Evolutionary conservation across 2,329 filamentous ascomycete species (phyloP), one percentile per base, ranked within the genome.

Genomic region (Leptodontidium sp.): DNA sequence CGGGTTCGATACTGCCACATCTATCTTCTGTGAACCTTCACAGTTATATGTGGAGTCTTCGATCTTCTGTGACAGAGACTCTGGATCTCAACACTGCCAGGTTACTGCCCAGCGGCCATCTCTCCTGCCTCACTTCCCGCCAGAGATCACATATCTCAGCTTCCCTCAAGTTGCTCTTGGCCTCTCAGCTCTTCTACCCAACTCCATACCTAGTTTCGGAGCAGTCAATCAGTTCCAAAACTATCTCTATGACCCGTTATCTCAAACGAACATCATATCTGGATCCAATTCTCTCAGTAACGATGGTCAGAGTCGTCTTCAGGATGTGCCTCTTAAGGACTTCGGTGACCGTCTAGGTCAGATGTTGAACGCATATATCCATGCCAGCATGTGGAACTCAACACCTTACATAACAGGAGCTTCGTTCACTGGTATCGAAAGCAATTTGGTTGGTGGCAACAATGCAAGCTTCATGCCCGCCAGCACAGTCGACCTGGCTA

Each of bases 91-190:
- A 52, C 32, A 24, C 15, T 75, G 74, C 53, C 29, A 67, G 2
- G 71, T 75, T 12, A 72, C 68, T 17, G 71, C 74, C 47, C 74
- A 76, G 40, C 65, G 73, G n/a, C 62, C 47, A 17, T 76, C 74
- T 15, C 11, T 57, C n/a, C 66, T 73, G 1, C 70, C 73, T 29
- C 73, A 74, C 26, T 59, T 70, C 50, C 67, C 68, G 1, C 26
- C 65, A 15, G 50, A 64, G 21, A 68, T 75, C n/a, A 75, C 73
- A 2, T 71, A 71, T 29, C 53, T 75, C 6, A 71, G 67, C 53
- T 74, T 74, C 38, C 64, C 68, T 1, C 29, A 58, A 26, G 72
- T 74, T 12, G 68, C 65, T 4, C 45, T 75, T 14, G 73, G 73
- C 11, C 32, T 74, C 2, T 68, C 73, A 2, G 68, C 61, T 17